Percentiles rank a stretch among this genome's conserved stretches.
Conservation (phyloP, 2,329 filamentous ascomycete genomes). For the Emmonsiellopsis sp. region DNA sequence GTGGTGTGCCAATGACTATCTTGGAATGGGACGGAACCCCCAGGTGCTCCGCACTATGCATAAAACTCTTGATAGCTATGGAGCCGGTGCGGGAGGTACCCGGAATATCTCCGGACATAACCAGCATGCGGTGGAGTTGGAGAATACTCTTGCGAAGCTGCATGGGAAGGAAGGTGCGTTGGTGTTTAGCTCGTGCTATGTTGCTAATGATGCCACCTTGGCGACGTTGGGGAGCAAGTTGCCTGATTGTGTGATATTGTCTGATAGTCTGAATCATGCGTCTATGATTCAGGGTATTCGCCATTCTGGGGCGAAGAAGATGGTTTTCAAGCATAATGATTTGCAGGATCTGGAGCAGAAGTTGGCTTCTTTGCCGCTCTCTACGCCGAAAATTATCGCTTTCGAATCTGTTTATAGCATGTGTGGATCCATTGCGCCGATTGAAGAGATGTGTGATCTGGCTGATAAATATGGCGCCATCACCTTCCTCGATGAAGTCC, state of each 20-base stretch:
- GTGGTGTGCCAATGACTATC: slow-evolving; percentile 98
- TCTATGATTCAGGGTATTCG: slow-evolving; percentile 99
- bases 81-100: slow-evolving; percentile 88
- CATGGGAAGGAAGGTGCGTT: slow-evolving; percentile 87
- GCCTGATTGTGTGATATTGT: slow-evolving; percentile 94
- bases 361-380: slow-evolving; percentile 72
- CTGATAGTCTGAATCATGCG: slow-evolving; percentile 92
- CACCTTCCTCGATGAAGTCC: slow-evolving; percentile 96
- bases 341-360: slow-evolving; percentile 87
- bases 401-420: slow-evolving; percentile 99
- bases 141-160: slow-evolving; percentile 72
- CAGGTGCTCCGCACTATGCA: slow-evolving; percentile 88
- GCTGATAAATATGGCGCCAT: slow-evolving; percentile 96
- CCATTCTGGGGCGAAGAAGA: slow-evolving; percentile 91
- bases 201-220: slow-evolving; percentile 93
- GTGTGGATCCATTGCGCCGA: slow-evolving; percentile 95
- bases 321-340: slow-evolving; percentile 99
- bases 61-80: slow-evolving; percentile 86
- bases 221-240: slow-evolving; percentile 95
- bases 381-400: slow-evolving; percentile 93
- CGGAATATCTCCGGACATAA: slow-evolving; percentile 98
- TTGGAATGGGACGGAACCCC: slow-evolving; percentile 91
- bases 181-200: slow-evolving; percentile 96
- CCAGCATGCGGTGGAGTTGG: slow-evolving; percentile 78
- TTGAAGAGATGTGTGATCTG: slow-evolving; percentile 89